A percentile compares a stretch with the other conserved stretches of the same genome.
phyloP scores from a whole-genome alignment of 441 rosid species.

The Heliophila coronopifolia region DNA sequence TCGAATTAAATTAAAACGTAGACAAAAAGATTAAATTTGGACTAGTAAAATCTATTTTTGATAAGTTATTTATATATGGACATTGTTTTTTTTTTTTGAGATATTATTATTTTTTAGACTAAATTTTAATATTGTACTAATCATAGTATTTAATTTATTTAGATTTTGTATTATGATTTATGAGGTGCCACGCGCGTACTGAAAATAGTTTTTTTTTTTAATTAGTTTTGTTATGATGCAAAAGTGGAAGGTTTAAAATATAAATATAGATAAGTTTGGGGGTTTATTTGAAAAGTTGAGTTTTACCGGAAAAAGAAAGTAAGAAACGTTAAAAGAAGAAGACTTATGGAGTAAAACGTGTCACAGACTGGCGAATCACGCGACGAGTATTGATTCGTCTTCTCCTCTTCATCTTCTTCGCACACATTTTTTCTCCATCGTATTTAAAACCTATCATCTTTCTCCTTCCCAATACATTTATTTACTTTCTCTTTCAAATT shows the following conservation, averaged over 20 bases:
- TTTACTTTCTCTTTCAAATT: background rate
- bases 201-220: too few species aligned
- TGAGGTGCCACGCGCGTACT: background rate
- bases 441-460: conserved; percentile 10
- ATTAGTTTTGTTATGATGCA: background rate
- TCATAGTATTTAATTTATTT: background rate
- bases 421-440: conserved; percentile 20
- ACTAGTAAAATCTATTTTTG: too few species aligned
- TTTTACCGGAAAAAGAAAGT: background rate
- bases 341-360: conserved; percentile 19
- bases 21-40: too few species aligned
- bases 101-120: too few species aligned
- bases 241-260: background rate
- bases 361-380: conserved; percentile 27
- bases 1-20: too few species aligned
- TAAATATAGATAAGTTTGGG: background rate
- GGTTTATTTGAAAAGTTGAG: conserved; percentile 1
- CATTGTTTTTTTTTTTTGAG: too few species aligned
- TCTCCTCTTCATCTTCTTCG: conserved; percentile 24
- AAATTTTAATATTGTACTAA: background rate
- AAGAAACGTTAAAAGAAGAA: conserved; percentile 16
- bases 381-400: conserved; percentile 28
- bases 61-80: too few species aligned
- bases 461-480: background rate
- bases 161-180: background rate